Percentiles rank a stretch among this genome's conserved stretches.
Evolutionary conservation across 2,329 filamentous ascomycete genomes (phyloP).

Genomic region (Trichoderma endophyticum): DNA sequence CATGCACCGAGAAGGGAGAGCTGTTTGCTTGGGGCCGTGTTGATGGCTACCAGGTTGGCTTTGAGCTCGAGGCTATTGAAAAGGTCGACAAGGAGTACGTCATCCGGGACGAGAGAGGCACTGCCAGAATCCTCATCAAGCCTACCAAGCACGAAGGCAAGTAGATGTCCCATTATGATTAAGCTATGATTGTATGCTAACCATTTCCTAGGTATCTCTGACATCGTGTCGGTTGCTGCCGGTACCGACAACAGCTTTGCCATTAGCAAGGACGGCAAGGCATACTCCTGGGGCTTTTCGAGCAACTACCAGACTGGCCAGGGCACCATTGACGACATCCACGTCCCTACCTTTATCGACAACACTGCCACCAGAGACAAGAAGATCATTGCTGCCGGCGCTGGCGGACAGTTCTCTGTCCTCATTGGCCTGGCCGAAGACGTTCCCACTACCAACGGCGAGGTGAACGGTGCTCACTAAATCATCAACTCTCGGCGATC

Average conservation of each 20-base stretch:
- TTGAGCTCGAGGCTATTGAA: constrained; percentile 50
- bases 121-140: constrained; percentile 61
- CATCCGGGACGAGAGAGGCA: constrained; percentile 59
- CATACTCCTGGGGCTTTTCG: constrained; percentile 78
- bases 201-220: constrained; percentile 42
- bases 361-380: constrained; percentile 77
- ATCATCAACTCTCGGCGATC: not conserved
- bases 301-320: constrained; percentile 77
- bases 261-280: constrained; percentile 66
- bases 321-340: constrained; percentile 74
- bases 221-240: constrained; percentile 55
- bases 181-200: constrained; percentile 1
- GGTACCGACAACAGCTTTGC: constrained; percentile 73
- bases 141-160: constrained; percentile 43
- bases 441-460: constrained; percentile 31
- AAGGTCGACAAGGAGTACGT: constrained; percentile 49
- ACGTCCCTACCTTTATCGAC: constrained; percentile 73
- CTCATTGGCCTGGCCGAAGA: constrained; percentile 47
- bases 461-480: constrained; percentile 15
- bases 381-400: constrained; percentile 73
- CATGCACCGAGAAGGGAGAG: constrained; percentile 54
- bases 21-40: constrained; percentile 60
- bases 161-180: constrained; percentile 22
- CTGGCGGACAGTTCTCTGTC: constrained; percentile 81
- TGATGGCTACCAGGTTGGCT: constrained; percentile 52